Base-by-base conservation (phyloP, 2,329 filamentous ascomycete species). In the Penicillium sp. region DNA sequence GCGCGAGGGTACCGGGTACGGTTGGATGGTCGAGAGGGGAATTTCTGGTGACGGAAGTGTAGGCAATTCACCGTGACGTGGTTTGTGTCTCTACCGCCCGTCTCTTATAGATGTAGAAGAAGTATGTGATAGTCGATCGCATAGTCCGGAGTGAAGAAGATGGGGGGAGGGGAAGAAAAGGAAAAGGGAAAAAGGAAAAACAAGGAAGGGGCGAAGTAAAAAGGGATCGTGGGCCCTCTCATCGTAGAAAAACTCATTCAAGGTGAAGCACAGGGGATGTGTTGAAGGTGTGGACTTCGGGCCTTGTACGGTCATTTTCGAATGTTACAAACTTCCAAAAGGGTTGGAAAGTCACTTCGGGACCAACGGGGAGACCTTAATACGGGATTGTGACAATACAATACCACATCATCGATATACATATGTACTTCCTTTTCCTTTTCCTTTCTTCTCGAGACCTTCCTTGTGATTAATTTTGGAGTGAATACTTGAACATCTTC, bases 31-130 rank as follows among this genome's bases (percentile, higher is more conserved):
- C 29, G 40, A 21, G 50, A 46, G 46, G 51, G 42, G 54, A 52
- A 56, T 53, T 54, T 47, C 50, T 38, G 50, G 56, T 56, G 52
- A 38, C 35, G 52, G 41, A 54, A 37, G 43, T 47, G 55, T 43
- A 59, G 57, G 53, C 50, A 56, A 56, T 56, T 56, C 52, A 56
- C 61, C 59, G 66, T 67, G 67, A 69, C 61, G 63, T 69, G 65
- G 53, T 41, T 41, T 38, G 46, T 41, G 50, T 61, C 31, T 53
- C 50, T 47, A 53, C 50, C 50, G 54, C 41, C 56, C 67, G 52
- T 71, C 66, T 70, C 71, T 54, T 43, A 42, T 41, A 42, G 38
- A 72, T 63, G 67, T 70, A 64, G 67, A 65, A 62, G 69, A 67
- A 68, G 65, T 70, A 63, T 64, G 57, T 65, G 62, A 6, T 61